Evolutionary conservation across 2,329 filamentous ascomycete genomes (phyloP).

Genomic region (Aspergillus oerlinghausenensis): DNA sequence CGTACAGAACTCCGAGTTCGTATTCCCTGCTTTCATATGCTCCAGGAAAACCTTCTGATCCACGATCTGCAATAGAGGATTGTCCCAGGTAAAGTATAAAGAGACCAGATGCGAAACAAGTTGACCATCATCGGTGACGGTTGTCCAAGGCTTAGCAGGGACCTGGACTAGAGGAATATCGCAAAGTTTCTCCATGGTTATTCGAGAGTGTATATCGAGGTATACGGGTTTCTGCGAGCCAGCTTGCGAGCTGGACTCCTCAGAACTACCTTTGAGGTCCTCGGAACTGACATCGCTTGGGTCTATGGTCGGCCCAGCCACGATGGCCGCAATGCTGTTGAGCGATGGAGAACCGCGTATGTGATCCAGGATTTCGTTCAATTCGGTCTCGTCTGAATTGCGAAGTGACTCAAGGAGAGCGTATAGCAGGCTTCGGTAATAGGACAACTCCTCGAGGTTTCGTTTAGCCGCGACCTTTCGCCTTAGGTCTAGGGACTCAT

Average conservation of each 20-base stretch:
- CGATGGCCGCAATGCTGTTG: constrained; percentile 21
- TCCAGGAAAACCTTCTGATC: constrained; percentile 70
- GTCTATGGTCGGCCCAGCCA: constrained; percentile 16
- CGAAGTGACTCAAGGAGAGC: constrained; percentile 27
- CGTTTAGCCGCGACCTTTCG: constrained; percentile 35
- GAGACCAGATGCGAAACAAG: constrained; percentile 78
- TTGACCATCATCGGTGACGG: constrained; percentile 68
- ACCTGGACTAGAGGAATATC: constrained; percentile 33
- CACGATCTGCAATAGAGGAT: constrained; percentile 78
- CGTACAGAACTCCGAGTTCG: constrained; percentile 69
- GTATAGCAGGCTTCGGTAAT: constrained; percentile 29
- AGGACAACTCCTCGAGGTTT: constrained; percentile 30
- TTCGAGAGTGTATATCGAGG: constrained; percentile 20
- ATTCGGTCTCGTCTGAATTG: constrained; percentile 17
- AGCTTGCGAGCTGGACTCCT: constrained; percentile 1
- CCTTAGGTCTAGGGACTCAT: constrained; percentile 32
- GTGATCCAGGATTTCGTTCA: constrained; percentile 22
- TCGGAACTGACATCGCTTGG: constrained; percentile 17
- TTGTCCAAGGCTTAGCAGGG: constrained; percentile 60
- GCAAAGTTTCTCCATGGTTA: constrained; percentile 29
- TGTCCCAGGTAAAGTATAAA: constrained; percentile 94
- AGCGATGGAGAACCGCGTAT: constrained; percentile 26
- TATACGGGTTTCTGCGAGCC: constrained; percentile 2
- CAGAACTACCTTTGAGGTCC: constrained; percentile 4
- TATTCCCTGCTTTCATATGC: constrained; percentile 27